These are phyloP conservation scores for Aspergillus arachidicola DNA, from an alignment of 2,329 filamentous ascomycete species.

Conservation along the genomic window DNA sequence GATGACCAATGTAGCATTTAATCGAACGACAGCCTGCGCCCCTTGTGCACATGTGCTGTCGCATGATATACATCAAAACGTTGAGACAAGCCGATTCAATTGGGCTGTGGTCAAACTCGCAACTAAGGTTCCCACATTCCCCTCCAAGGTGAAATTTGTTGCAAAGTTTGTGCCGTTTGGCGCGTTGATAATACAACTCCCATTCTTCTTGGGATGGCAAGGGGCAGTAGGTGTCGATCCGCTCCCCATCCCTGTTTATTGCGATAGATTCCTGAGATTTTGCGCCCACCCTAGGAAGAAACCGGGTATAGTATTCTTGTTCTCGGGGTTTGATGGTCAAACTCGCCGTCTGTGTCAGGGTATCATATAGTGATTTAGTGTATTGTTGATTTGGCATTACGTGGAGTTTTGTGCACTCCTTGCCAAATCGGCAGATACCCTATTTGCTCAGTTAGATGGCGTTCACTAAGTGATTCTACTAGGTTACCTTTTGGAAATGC, in stretches of 20 bases:
- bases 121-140: constrained; percentile 40
- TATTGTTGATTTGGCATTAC: constrained; percentile 29
- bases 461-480: too few species aligned
- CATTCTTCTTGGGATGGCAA: constrained; percentile 41
- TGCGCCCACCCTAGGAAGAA: constrained; percentile 20
- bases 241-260: constrained; percentile 51
- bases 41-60: constrained; percentile 45
- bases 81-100: constrained; percentile 43
- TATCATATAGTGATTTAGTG: constrained; percentile 22
- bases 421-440: constrained; percentile 38
- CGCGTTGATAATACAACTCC: constrained; percentile 42
- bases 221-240: constrained; percentile 50
- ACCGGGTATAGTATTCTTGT: constrained; percentile 23
- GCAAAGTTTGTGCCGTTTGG: constrained; percentile 49
- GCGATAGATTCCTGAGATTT: constrained; percentile 40
- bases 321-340: constrained; percentile 19
- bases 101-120: constrained; percentile 51
- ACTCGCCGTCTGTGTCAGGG: constrained; percentile 18
- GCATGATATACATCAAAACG: constrained; percentile 50
- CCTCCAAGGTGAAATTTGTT: constrained; percentile 52
- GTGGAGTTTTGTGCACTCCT: constrained; percentile 34
- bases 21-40: constrained; percentile 45
- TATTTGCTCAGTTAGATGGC: constrained; percentile 16
- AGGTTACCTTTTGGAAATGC: constrained; percentile 36
- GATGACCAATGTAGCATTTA: constrained; percentile 52